Evolutionary conservation across 2,329 filamentous ascomycete genomes (phyloP).

Genomic region (Pezicula neosporulosa): DNA sequence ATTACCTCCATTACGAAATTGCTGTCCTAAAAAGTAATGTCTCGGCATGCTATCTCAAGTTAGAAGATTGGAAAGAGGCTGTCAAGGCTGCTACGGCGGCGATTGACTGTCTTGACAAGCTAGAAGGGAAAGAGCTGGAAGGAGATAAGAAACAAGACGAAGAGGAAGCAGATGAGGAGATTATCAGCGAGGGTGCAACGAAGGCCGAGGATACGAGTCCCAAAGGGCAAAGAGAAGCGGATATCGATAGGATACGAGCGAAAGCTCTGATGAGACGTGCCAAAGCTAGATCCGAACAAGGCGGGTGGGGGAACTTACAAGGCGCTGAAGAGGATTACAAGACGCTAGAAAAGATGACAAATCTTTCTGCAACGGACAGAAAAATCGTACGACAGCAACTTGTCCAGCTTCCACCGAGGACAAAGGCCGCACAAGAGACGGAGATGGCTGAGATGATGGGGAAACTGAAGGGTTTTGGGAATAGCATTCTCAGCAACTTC

Average conservation of each 20-base stretch:
- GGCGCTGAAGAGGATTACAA: slow-evolving; percentile 81
- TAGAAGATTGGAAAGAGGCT: slow-evolving; percentile 81
- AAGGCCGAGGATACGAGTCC: slow-evolving; percentile 35
- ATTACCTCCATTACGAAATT: slow-evolving; percentile 82
- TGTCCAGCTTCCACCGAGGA: slow-evolving; percentile 58
- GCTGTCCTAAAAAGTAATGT: slow-evolving; percentile 88
- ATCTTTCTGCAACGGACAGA: slow-evolving; percentile 62
- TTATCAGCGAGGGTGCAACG: slow-evolving; percentile 55
- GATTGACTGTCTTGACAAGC: slow-evolving; percentile 66
- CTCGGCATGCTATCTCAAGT: slow-evolving; percentile 81
- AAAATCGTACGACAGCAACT: slow-evolving; percentile 67
- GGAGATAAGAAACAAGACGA: slow-evolving; percentile 31
- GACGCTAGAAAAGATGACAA: slow-evolving; percentile 52
- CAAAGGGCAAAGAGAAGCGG: slow-evolving; percentile 42
- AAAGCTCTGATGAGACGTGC: slow-evolving; percentile 67
- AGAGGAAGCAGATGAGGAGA: slow-evolving; percentile 53
- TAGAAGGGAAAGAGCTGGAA: slow-evolving; percentile 38
- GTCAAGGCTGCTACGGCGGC: slow-evolving; percentile 70
- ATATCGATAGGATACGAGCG: slow-evolving; percentile 72
- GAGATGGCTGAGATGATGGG: slow-evolving; percentile 98
- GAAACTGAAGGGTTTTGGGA: slow-evolving; percentile 88
- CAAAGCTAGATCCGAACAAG: slow-evolving; percentile 55
- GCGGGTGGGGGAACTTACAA: slow-evolving; percentile 76
- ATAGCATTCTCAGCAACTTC: slow-evolving; percentile 89
- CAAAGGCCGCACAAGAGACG: slow-evolving; percentile 76